Evolutionary conservation across 2,329 filamentous ascomycete species (phyloP), one percentile per base, ranked within the genome.

Genomic region (Penicillium hesseltinei): DNA sequence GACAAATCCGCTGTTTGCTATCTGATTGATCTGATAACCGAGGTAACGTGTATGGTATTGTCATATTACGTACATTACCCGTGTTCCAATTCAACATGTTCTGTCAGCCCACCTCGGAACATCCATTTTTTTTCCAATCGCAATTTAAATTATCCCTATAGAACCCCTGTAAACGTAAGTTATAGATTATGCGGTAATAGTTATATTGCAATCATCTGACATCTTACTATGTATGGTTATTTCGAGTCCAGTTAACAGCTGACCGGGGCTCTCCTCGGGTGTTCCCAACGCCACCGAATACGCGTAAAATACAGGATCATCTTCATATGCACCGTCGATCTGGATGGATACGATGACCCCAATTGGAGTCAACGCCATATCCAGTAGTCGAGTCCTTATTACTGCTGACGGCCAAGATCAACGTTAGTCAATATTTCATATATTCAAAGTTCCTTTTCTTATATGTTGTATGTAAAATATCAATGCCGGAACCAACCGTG

Each of bases 271-370:
- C 29, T 23, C 35, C 15, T 61, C 59, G 59, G 52, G 45, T 43
- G 25, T 33, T 10, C 7, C n/a, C 25, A 29, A 36, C 33, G 42
- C 47, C 43, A 47, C 40, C 33, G 11, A 17, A 39, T 50, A 51
- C 27, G 5, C 4, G 27, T 48, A 36, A 44, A 27, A 11, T 52
- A 51, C 49, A 46, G 31, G 25, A 23, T 19, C 45, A 36, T 7
- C 43, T 47, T 48, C 48, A 56, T 40, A 63, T 63, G 62, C 62
- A 64, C 35, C 11, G 62, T 64, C 58, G 62, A 64, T 64, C 62
- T 51, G 55, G 43, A 58, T 63, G 61, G 57, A 58, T 54, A 58
- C 50, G 38, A 57, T 45, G 27, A 27, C 54, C 50, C 43, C 44
- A 59, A 51, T 40, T 53, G 56, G 50, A 51, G 40, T n/a, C 31